Base-by-base conservation (phyloP, 441 rosid species). In the Arabidopsis lyrata region DNA sequence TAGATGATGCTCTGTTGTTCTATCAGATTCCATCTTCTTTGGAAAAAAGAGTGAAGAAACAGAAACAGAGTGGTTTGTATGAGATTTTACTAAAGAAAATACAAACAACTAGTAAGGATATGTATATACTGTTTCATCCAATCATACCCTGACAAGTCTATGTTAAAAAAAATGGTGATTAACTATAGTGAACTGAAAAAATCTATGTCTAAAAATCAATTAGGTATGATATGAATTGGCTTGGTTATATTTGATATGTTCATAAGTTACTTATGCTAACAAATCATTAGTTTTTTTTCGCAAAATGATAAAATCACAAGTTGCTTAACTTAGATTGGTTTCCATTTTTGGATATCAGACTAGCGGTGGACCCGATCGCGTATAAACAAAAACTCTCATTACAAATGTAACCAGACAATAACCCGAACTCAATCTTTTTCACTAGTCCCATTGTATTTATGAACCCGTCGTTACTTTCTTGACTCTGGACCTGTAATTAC, bases 11-110 rank as follows among this genome's bases (percentile, higher is more conserved):
- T 57, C n/a, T 57, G 44, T 34, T 27, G 42, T 57, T 0, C 5
- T 9, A 16, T 35, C 15, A 57, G 63, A 35, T 35, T 57, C 42
- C 63, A 34, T 57, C n/a, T 57, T 56, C 34, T 34, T 56, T 50
- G 31, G 20, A 15, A 55, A 14, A 15, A 1, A 32, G 24, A 52
- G 2, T 7, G 18, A 47, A 16, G 2, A 16, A 22, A 22, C 24
- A 22, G 24, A 22, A 22, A 2, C 24, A 22, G 24, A 22, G 5
- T 32, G 2, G 27, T 31, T 13, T 45, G 27, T 10, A 12, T 10
- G 38, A 63, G 27, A 31, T 27, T 20, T 20, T 20, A 20, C 20
- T n/a, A n/a, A n/a, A n/a, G n/a, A 18, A 18, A 18, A 18, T 18
- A 18, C 20, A 18, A 18, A 18, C 20, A 18, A 18, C 20, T 18